Conservation (phyloP, 768 basidiomycete genomes). For the Pisolithus tinctorius region DNA sequence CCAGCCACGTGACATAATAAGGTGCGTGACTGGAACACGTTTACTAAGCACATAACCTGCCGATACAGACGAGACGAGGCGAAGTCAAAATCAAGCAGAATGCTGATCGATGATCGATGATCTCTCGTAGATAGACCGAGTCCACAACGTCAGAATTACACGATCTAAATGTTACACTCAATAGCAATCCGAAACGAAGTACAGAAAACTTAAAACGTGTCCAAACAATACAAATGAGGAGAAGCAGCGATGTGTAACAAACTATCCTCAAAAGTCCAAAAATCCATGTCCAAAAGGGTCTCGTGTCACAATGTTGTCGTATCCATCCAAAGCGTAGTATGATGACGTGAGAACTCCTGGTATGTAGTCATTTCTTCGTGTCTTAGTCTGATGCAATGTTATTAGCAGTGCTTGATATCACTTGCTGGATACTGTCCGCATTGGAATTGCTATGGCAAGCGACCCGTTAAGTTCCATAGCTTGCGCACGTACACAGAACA, state of each 20-base stretch:
- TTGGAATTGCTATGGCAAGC: conserved; percentile 19
- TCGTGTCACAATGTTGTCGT: background rate
- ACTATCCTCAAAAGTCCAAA: background rate
- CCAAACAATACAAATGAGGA: background rate
- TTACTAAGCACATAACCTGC: no score
- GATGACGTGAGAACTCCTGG: background rate
- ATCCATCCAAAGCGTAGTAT: background rate
- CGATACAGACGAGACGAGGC: no score
- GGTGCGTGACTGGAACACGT: background rate
- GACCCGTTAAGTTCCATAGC: conserved; percentile 4
- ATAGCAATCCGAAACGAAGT: background rate
- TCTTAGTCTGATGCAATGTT: conserved; percentile 26
- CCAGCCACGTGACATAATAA: no score
- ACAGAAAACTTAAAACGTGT: background rate
- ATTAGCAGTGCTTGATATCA: conserved; percentile 28
- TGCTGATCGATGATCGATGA: background rate
- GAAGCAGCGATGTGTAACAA: background rate
- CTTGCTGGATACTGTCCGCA: conserved; percentile 22
- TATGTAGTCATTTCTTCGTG: background rate
- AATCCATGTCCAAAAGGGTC: background rate
- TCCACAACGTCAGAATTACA: background rate
- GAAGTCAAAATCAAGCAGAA: no score
- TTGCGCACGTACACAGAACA: background rate
- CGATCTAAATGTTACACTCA: no score
- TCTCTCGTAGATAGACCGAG: background rate